Conservation (phyloP, 225 moss, liverwort and hornwort genomes). For the Ulota crispa region DNA sequence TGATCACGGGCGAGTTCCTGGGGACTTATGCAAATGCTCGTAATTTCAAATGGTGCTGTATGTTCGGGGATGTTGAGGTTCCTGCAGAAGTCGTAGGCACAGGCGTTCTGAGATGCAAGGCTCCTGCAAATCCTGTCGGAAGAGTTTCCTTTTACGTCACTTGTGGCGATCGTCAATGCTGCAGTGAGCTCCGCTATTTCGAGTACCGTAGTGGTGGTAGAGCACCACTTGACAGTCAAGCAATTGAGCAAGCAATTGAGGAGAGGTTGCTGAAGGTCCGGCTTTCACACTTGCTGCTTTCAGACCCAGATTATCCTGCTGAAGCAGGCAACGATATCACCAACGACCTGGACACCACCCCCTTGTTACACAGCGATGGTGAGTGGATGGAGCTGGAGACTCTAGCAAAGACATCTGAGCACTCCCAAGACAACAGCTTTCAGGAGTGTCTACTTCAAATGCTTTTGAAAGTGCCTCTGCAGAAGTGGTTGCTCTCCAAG, state of each 20-base stretch:
- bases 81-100: slow-evolving; percentile 63
- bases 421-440: slow-evolving; percentile 40
- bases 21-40: slow-evolving; percentile 42
- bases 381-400: slow-evolving; percentile 69
- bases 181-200: slow-evolving; percentile 81
- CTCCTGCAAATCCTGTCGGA: slow-evolving; percentile 63
- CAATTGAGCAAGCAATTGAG: slow-evolving; percentile 41
- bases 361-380: slow-evolving; percentile 37
- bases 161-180: slow-evolving; percentile 72
- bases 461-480: slow-evolving; percentile 62
- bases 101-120: slow-evolving; percentile 72
- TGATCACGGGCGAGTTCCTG: slow-evolving; percentile 74
- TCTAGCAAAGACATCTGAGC: slow-evolving; percentile 35
- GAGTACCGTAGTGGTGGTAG: slow-evolving; percentile 61
- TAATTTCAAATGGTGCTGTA: slow-evolving; percentile 74
- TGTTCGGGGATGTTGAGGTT: slow-evolving; percentile 93
- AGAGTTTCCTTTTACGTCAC: slow-evolving; percentile 78
- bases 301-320: slow-evolving; percentile 38
- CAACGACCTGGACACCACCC: slow-evolving; percentile 24
- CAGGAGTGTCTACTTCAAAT: slow-evolving; percentile 70
- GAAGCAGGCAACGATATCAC: slow-evolving; percentile 20
- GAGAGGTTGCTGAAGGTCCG: slow-evolving; percentile 65
- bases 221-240: slow-evolving; percentile 22
- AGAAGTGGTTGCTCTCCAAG: slow-evolving; percentile 72
- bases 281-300: slow-evolving; percentile 73